Evolutionary conservation across 257 asterid species (phyloP).

Genomic region (Fraxinus quadrangulata): DNA sequence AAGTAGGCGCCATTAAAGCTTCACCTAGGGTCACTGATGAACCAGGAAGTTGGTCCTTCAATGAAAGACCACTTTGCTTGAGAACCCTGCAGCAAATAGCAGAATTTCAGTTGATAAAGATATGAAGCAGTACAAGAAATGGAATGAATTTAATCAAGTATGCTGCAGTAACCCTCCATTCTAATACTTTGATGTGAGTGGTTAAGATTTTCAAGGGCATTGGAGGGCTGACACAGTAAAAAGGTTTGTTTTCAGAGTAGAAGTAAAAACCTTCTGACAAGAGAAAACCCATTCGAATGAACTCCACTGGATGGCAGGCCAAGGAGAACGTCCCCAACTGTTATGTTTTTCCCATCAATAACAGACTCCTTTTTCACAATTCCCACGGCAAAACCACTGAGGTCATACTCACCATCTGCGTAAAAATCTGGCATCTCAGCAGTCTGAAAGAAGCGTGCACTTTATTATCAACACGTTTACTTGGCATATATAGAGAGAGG

Average conservation of each 20-base stretch:
- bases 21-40: conserved; percentile 62
- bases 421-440: conserved; percentile 99
- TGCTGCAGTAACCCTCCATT: not conserved
- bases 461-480: conserved; percentile 7
- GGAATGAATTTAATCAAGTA: not conserved
- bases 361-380: conserved; percentile 73
- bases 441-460: conserved; percentile 55
- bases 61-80: conserved; percentile 68
- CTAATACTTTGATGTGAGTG: not conserved
- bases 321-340: conserved; percentile 72
- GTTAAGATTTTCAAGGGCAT: not conserved
- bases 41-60: conserved; percentile 73
- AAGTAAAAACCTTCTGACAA: conserved; percentile 71
- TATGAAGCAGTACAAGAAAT: not conserved
- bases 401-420: conserved; percentile 89
- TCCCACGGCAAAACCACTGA: conserved; percentile 96
- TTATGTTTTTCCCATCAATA: conserved; percentile 75
- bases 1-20: conserved; percentile 94
- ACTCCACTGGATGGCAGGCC: conserved; percentile 98
- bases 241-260: not conserved
- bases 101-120: not conserved
- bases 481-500: not conserved
- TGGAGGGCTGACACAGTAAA: not conserved
- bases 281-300: conserved; percentile 91
- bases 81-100: conserved; percentile 59